A percentile compares a stretch with the other conserved stretches of the same genome.
Evolutionary conservation across 2,329 filamentous ascomycete genomes (phyloP).

Genomic region (Fusarium stilboides): DNA sequence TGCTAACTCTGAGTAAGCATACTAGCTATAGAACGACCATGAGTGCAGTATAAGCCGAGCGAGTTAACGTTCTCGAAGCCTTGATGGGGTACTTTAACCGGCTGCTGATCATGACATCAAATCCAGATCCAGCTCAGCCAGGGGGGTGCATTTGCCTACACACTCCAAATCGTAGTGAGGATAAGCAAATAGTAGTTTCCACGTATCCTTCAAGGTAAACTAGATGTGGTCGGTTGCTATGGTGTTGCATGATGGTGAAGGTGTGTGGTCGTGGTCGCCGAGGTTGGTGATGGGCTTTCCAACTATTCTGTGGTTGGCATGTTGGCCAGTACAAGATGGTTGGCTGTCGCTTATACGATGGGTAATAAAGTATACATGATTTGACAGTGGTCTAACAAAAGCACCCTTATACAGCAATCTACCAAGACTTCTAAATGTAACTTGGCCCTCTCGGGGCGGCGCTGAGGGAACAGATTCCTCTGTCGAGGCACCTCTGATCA

Average conservation of each 20-base stretch:
- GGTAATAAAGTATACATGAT: background rate
- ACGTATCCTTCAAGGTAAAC: constrained; percentile 1
- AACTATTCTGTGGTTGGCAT: constrained; percentile 49
- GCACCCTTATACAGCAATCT: background rate
- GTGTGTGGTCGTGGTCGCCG: constrained; percentile 51
- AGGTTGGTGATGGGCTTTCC: constrained; percentile 48
- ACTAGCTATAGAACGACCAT: constrained; percentile 47
- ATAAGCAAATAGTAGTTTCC: background rate
- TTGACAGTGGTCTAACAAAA: no score
- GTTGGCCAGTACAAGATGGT: background rate
- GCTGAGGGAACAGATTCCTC: background rate
- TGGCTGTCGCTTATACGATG: no score
- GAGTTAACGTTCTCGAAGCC: constrained; percentile 44
- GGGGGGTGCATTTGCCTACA: constrained; percentile 44
- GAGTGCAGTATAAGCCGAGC: constrained; percentile 45
- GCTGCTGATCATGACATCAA: constrained; percentile 21
- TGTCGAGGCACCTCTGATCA: background rate
- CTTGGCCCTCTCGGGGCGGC: background rate
- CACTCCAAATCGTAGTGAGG: constrained; percentile 17
- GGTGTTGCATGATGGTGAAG: constrained; percentile 44
- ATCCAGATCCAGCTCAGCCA: constrained; percentile 15
- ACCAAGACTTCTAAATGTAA: background rate
- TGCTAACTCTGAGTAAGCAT: constrained; percentile 20
- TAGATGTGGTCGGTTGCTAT: constrained; percentile 19
- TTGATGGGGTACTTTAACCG: background rate